phyloP scores from a whole-genome alignment of 2,329 filamentous ascomycete species.

The Drechslerella dactyloides region DNA sequence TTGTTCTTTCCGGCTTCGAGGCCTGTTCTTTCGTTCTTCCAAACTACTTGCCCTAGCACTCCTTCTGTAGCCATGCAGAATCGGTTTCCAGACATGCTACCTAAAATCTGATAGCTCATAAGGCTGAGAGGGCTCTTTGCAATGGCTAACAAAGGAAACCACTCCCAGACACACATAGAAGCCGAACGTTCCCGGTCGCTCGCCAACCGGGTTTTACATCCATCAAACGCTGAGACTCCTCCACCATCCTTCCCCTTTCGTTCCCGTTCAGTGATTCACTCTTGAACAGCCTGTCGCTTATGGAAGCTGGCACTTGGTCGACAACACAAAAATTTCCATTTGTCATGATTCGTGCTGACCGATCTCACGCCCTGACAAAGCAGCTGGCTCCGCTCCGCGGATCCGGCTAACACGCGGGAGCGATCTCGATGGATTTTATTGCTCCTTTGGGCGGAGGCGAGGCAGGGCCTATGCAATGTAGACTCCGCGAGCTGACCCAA shows the following conservation, averaged over 20 bases:
- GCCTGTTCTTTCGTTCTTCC: too few species aligned
- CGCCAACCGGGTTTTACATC: too few species aligned
- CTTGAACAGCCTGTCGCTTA: neutral
- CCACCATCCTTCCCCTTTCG: too few species aligned
- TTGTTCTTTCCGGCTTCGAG: too few species aligned
- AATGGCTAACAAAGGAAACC: neutral
- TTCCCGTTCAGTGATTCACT: too few species aligned
- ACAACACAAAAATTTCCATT: neutral
- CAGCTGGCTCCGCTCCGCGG: too few species aligned
- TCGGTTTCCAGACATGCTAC: neutral
- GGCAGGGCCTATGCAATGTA: too few species aligned
- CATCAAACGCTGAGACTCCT: too few species aligned
- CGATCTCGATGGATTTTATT: neutral
- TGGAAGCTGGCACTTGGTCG: neutral
- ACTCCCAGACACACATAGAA: neutral
- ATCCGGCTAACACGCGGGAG: too few species aligned
- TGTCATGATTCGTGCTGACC: neutral
- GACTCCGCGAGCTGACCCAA: neutral
- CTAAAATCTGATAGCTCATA: conserved; percentile 39
- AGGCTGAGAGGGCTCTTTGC: conserved; percentile 40
- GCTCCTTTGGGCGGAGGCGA: neutral
- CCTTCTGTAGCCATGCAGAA: neutral
- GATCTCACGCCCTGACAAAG: conserved; percentile 1
- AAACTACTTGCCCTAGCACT: neutral
- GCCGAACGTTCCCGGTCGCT: too few species aligned